Evolutionary conservation across 106 monocot species (phyloP).

Genomic region (Hemerocallis citrina): DNA sequence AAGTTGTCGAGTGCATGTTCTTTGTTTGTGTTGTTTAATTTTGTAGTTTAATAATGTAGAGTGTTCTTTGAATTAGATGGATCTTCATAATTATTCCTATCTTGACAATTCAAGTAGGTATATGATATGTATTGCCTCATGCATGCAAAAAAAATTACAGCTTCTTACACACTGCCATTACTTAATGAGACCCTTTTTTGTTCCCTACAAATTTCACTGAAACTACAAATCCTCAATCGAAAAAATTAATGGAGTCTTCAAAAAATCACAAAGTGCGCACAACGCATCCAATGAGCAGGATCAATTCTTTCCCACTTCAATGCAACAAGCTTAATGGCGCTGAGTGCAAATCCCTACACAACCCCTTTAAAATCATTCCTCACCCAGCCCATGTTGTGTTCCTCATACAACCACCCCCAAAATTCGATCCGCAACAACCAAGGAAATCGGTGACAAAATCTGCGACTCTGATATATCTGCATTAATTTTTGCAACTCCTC

Average conservation of each 20-base stretch:
- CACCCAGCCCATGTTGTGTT: conserved; percentile 77
- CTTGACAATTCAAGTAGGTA: too few species aligned
- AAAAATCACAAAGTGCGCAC: conserved; percentile 75
- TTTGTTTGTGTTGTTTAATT: too few species aligned
- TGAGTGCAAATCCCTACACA: conserved; percentile 73
- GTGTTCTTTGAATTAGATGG: too few species aligned
- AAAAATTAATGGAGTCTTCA: conserved; percentile 21
- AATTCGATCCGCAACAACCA: conserved; percentile 57
- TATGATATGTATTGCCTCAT: too few species aligned
- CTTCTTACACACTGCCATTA: too few species aligned
- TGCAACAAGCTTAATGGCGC: conserved; percentile 81
- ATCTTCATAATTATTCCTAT: too few species aligned
- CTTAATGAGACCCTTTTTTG: too few species aligned
- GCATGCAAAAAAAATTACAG: too few species aligned
- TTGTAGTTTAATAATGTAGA: too few species aligned
- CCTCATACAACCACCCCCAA: conserved; percentile 55
- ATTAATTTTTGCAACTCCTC: conserved; percentile 71
- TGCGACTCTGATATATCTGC: conserved; percentile 73
- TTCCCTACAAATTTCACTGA: too few species aligned
- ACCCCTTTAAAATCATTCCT: conserved; percentile 51
- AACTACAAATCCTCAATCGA: conserved; percentile 21
- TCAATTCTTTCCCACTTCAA: conserved; percentile 81
- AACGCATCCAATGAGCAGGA: conserved; percentile 79
- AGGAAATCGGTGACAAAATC: conserved; percentile 61
- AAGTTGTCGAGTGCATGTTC: too few species aligned